Base-by-base conservation (phyloP, 139 green algal genomes). In the Raphidocelis subcapitata region DNA sequence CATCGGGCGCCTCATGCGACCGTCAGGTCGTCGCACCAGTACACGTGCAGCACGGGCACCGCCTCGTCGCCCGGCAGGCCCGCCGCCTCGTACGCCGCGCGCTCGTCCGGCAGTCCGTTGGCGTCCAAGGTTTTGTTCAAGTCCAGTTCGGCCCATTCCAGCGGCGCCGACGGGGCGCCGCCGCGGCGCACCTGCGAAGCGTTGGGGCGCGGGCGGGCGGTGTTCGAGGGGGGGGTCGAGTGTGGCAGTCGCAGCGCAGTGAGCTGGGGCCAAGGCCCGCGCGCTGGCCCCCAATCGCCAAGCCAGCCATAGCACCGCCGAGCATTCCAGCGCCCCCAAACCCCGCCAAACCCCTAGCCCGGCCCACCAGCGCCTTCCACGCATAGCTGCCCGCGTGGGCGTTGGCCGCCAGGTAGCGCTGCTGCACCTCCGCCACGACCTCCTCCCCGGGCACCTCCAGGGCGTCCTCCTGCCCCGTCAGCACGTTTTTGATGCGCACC, bases 401-500 rank as follows among this genome's bases (percentile, higher is more conserved):
- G 73, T 87, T 88, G 57, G 73, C 60, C 24, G 70, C 73, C n/a
- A 85, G 69, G 61, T 89, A 88, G 21, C 83, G 76, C 70, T 88
- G 77, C 54, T 87, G 69, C n/a, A 94, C 92, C 69, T 93, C 85
- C 32, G 66, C 84, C 36, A 96, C 52, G 1, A 76, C 89, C 77
- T 96, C 90, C 75, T 96, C 90, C 73, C 78, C 76, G 31, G 74
- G 57, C 47, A 90, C 85, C 77, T 94, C 89, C 55, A 94, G 66
- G 24, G 64, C 72, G 69, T 94, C 86, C 74, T 93, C 86, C 74
- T 95, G 89, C 31, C 73, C 73, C 28, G 89, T 96, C 35, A 96
- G 80, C 82, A 96, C 84, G 60, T 96, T 96, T 77, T 91, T 92
- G 44, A 96, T 81, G n/a, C 87, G 85, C 33, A 96, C 69, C n/a